A percentile compares a stretch with the other conserved stretches of the same genome.
phyloP scores from a whole-genome alignment of 2,329 filamentous ascomycete species.

The Hortaea werneckii region DNA sequence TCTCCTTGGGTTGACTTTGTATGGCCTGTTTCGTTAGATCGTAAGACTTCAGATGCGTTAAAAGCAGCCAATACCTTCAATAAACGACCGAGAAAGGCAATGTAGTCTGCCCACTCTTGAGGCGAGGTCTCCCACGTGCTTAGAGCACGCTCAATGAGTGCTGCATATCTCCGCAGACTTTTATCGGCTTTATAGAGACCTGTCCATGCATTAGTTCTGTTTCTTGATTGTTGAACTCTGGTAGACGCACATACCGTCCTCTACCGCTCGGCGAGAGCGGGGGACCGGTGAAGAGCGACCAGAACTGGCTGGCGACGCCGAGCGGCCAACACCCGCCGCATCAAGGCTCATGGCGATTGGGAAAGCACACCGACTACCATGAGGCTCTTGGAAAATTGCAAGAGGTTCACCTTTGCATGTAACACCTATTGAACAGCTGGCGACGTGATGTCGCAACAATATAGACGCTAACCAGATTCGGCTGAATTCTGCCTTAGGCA shows the following conservation, averaged over 20 bases:
- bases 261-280: conserved; percentile 65
- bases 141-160: conserved; percentile 75
- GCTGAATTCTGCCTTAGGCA: no score
- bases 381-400: no score
- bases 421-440: no score
- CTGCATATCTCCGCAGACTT: conserved; percentile 76
- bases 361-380: no score
- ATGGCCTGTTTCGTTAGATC: conserved; percentile 51
- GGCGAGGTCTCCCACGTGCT: conserved; percentile 83
- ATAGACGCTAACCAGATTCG: no score
- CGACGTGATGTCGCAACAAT: no score
- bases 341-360: conserved; percentile 52
- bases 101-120: conserved; percentile 99
- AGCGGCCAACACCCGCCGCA: conserved; percentile 45
- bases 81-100: conserved; percentile 84
- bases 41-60: no score
- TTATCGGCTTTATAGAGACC: conserved; percentile 53
- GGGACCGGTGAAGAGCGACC: conserved; percentile 67
- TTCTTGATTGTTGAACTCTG: not conserved
- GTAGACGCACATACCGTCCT: conserved; percentile 55
- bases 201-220: conserved; percentile 26
- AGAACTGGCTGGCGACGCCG: conserved; percentile 70
- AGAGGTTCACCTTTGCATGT: no score
- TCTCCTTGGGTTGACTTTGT: conserved; percentile 68
- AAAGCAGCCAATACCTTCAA: conserved; percentile 54